Evolutionary conservation across 805 yeast genomes (phyloP), one percentile per base, ranked within the genome.

Genomic region (Komagataella kurtzmanii): DNA sequence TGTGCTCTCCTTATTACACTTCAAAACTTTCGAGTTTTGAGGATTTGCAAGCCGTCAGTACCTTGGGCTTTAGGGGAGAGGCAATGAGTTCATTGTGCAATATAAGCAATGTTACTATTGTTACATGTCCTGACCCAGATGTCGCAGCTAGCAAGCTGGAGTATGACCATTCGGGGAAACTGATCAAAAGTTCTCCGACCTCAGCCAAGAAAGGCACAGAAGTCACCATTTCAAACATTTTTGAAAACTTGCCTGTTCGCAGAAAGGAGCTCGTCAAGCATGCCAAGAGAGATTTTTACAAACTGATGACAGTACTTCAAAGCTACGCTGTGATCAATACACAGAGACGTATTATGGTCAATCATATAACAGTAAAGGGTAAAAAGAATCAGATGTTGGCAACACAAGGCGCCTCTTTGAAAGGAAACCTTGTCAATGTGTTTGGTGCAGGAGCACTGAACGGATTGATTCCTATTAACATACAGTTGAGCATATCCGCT

Each of bases 21-120:
- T 85, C 91, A 0, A 86, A 86, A 58, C 64, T 86, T 8, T 50
- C 64, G 0, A 57, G 59, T 1, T 85, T 83, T 61, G 79, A 80
- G 36, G 86, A 80, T 55, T 66, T 85, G 44, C 51, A 55, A 1
- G 57, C 57, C 3, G 77, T 84, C 3, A 56, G 58, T 3, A 81
- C 90, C 0, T 65, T 83, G 30, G 95, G 95, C 0, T 86, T 86
- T 59, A 71, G 95, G 64, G 95, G 95, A 24, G 93, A 86, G 62
- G 93, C 93, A 0, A 68, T 86, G 60, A 79, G 85, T 56, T 83
- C 91, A 0, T 59, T 86, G 7, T 81, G 88, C 59, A 73, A 81
- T 5, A 68, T 85, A 17, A 64, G 80, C 1, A 65, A 70, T 6
- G 62, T 85, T 6, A 57, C 59, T 6, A 70, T 85, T 1, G 63